Percentiles rank a stretch among this genome's conserved stretches.
Conservation (phyloP, 164 flowering plant genomes). For the Houttuynia cordata region DNA sequence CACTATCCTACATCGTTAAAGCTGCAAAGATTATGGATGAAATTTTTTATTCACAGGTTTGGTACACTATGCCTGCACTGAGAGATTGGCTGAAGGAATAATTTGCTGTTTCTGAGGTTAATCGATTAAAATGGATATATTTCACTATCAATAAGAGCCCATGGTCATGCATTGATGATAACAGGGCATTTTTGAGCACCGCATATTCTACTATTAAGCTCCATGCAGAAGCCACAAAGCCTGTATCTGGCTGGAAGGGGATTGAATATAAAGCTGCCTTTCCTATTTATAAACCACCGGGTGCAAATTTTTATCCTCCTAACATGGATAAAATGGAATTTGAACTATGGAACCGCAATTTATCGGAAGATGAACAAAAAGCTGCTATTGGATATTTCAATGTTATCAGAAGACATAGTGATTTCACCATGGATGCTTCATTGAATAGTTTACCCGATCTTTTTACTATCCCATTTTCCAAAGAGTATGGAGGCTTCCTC, state of each 20-base stretch:
- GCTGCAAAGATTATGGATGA: constrained; percentile 94
- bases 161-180: constrained; percentile 93
- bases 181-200: constrained; percentile 79
- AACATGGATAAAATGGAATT: constrained; percentile 97
- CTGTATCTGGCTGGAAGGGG: constrained; percentile 83
- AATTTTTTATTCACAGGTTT: too few species aligned
- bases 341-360: constrained; percentile 59
- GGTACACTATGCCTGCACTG: constrained; percentile 63
- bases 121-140: too few species aligned
- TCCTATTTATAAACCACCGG: constrained; percentile 69
- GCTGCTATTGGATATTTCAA: constrained; percentile 66
- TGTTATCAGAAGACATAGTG: constrained; percentile 66
- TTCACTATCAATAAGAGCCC: constrained; percentile 76
- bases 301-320: constrained; percentile 91
- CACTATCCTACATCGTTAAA: constrained; percentile 45
- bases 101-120: constrained; percentile 42
- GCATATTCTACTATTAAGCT: constrained; percentile 82
- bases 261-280: constrained; percentile 75
- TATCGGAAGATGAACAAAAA: constrained; percentile 37
- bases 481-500: constrained; percentile 50
- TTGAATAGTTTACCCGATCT: constrained; percentile 25
- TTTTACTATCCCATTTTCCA: constrained; percentile 51
- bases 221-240: constrained; percentile 47
- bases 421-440: constrained; percentile 28
- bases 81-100: constrained; percentile 74